Conservation (phyloP, 768 basidiomycete species). For the Xerocomus spinulosus region DNA sequence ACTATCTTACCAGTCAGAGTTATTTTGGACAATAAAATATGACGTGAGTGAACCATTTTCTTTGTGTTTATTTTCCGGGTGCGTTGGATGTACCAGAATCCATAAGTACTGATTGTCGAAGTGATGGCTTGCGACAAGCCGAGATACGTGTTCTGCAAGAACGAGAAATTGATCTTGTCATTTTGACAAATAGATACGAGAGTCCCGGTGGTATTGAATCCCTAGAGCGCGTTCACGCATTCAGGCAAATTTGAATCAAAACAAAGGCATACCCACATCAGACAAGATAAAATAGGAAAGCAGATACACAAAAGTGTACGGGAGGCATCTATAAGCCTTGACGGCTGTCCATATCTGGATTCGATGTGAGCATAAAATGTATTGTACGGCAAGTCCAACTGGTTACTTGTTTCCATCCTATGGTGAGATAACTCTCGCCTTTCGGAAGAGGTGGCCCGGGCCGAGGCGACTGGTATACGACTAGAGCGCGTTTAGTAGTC, state of each 20-base stretch:
- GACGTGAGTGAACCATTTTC: conserved; percentile 54
- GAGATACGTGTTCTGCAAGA: conserved; percentile 75
- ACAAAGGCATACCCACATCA: conserved; percentile 50
- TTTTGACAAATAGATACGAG: conserved; percentile 76
- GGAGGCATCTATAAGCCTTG: conserved; percentile 72
- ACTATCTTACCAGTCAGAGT: conserved; percentile 42
- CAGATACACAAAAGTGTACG: conserved; percentile 79
- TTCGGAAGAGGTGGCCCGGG: conserved; percentile 77
- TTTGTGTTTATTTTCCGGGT: conserved; percentile 79
- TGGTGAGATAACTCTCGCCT: conserved; percentile 69
- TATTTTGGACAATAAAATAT: not conserved
- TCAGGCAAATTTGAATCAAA: not conserved
- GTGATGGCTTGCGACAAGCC: conserved; percentile 73
- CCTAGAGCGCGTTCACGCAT: conserved; percentile 46
- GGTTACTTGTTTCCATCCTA: conserved; percentile 80
- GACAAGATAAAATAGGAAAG: conserved; percentile 72
- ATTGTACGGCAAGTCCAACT: not conserved
- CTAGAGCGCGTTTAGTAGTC: conserved; percentile 33
- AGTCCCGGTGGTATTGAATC: conserved; percentile 75
- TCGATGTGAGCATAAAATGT: conserved; percentile 1
- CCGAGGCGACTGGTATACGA: conserved; percentile 78
- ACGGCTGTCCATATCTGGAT: conserved; percentile 68
- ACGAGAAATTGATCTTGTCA: conserved; percentile 75
- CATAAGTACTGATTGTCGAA: conserved; percentile 65
- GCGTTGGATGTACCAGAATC: conserved; percentile 80